These are phyloP conservation scores for Nemania sp. DNA, from an alignment of 2,329 filamentous ascomycete species.

Conservation along the genomic window DNA sequence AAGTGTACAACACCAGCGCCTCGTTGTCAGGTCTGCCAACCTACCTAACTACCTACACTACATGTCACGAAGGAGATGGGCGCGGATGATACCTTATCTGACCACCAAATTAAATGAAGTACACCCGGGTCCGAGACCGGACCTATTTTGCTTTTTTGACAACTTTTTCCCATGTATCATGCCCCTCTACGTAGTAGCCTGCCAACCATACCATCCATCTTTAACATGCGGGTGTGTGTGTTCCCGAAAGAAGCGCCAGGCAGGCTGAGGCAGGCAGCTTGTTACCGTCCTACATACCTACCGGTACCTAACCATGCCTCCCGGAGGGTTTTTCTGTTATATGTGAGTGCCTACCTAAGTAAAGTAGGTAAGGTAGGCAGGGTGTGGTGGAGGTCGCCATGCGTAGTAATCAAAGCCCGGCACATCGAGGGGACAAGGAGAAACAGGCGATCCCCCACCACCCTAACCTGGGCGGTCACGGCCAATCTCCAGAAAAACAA, in stretches of 20 bases:
- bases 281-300: constrained; percentile 19
- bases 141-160: not conserved
- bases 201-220: not conserved
- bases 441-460: not conserved
- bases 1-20: not conserved
- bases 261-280: constrained; percentile 15
- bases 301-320: constrained; percentile 18
- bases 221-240: constrained; percentile 1
- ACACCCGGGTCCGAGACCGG: not conserved
- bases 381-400: not conserved
- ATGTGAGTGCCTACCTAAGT: not conserved
- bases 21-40: not conserved
- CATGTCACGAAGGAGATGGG: too few species aligned
- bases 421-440: not conserved
- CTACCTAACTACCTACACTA: too few species aligned
- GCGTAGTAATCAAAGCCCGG: constrained; percentile 7
- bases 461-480: not conserved
- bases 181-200: too few species aligned
- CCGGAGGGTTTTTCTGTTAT: constrained; percentile 14
- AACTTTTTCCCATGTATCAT: too few species aligned
- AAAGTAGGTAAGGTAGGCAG: not conserved
- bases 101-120: not conserved
- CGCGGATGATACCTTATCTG: not conserved
- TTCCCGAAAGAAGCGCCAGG: constrained; percentile 9
- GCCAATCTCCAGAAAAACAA: not conserved